A percentile compares a stretch with the other conserved stretches of the same genome.
phyloP scores from a whole-genome alignment of 2,329 filamentous ascomycete genomes.

The Talaromyces sp. region DNA sequence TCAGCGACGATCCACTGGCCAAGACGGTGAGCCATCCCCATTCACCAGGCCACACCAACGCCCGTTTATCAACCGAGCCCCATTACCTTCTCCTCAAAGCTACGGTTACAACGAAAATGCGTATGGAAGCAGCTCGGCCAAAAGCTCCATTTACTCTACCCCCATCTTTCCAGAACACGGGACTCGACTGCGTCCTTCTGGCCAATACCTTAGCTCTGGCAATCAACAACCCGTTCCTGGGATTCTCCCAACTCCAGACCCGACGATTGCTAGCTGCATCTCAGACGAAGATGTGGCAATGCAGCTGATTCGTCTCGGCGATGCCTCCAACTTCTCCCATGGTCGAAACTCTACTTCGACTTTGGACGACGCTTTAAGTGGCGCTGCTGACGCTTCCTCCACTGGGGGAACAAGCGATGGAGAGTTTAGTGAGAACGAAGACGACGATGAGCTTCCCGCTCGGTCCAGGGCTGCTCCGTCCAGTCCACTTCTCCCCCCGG shows the following conservation, averaged over 20 bases:
- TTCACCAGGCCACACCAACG: slow-evolving; percentile 72
- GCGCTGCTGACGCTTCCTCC: slow-evolving; percentile 75
- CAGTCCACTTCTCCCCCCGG: slow-evolving; percentile 40
- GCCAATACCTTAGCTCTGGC: slow-evolving; percentile 37
- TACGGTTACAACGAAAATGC: slow-evolving; percentile 51
- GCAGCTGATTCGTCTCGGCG: slow-evolving; percentile 91
- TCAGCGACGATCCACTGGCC: slow-evolving; percentile 72
- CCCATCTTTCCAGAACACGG: slow-evolving; percentile 50
- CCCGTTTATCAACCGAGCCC: slow-evolving; percentile 69
- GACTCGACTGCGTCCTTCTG: slow-evolving; percentile 55
- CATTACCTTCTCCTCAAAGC: slow-evolving; percentile 78
- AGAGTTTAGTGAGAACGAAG: slow-evolving; percentile 54
- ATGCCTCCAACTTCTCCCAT: slow-evolving; percentile 88
- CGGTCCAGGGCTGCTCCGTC: slow-evolving; percentile 39
- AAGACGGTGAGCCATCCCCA: slow-evolving; percentile 60
- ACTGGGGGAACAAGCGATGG: slow-evolving; percentile 79
- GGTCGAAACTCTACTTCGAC: slow-evolving; percentile 91
- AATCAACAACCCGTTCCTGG: slow-evolving; percentile 41
- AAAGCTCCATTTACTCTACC: slow-evolving; percentile 53
- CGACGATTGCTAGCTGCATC: slow-evolving; percentile 94
- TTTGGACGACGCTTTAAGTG: slow-evolving; percentile 87
- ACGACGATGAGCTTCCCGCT: slow-evolving; percentile 48
- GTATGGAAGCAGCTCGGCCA: slow-evolving; percentile 28
- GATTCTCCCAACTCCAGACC: slow-evolving; percentile 85
- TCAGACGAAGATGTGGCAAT: slow-evolving; percentile 97